Evolutionary conservation across 768 basidiomycete genomes (phyloP).

Genomic region (Pilatotrama ljubarskyi): DNA sequence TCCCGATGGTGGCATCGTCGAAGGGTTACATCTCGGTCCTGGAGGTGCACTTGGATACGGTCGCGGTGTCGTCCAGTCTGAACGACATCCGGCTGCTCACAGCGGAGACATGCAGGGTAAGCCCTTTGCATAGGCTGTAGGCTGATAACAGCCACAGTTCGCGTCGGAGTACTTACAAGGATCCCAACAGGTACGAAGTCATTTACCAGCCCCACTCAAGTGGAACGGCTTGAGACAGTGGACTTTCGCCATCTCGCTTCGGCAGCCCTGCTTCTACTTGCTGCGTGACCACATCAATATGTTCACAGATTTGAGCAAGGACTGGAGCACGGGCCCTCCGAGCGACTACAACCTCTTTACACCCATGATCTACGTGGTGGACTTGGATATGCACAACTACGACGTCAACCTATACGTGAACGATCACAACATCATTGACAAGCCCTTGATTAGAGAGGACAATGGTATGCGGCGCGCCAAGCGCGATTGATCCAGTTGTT

Average conservation of each 20-base stretch:
- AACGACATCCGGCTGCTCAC: constrained; percentile 81
- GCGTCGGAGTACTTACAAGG: not conserved
- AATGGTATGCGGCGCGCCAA: constrained; percentile 56
- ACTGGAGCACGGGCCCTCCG: constrained; percentile 86
- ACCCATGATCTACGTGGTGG: constrained; percentile 75
- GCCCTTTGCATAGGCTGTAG: constrained; percentile 20
- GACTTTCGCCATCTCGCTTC: constrained; percentile 71
- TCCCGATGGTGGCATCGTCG: constrained; percentile 76
- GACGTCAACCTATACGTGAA: constrained; percentile 83
- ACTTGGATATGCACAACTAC: constrained; percentile 74
- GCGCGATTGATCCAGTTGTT: not conserved
- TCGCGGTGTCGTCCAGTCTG: constrained; percentile 80
- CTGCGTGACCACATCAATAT: constrained; percentile 94
- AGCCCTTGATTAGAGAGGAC: constrained; percentile 75
- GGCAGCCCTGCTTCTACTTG: constrained; percentile 72
- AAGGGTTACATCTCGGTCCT: constrained; percentile 78
- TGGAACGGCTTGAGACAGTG: constrained; percentile 86
- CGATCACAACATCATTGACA: constrained; percentile 96
- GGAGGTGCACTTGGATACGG: constrained; percentile 78
- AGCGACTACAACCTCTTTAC: constrained; percentile 81
- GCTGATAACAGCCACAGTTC: not conserved
- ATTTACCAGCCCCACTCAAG: constrained; percentile 74
- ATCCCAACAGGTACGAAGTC: constrained; percentile 55
- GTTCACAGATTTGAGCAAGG: constrained; percentile 88
- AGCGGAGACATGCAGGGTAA: constrained; percentile 78